phyloP scores from a whole-genome alignment of 2,329 filamentous ascomycete genomes.

The Aspergillus versicolor region DNA sequence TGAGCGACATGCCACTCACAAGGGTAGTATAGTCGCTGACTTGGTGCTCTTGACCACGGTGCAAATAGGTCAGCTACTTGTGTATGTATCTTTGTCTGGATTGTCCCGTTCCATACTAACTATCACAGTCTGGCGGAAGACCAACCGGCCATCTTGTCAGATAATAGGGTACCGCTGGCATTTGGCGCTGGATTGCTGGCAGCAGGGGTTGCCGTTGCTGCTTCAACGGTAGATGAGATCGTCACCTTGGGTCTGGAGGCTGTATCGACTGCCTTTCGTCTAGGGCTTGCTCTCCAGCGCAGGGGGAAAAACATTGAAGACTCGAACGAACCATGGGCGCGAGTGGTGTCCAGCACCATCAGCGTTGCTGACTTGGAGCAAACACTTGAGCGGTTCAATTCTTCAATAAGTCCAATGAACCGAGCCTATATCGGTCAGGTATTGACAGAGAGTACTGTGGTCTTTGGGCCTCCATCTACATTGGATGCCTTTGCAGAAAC shows the following conservation, averaged over 20 bases:
- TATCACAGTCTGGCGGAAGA: not conserved
- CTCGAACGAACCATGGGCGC: not conserved
- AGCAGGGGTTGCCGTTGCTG: not conserved
- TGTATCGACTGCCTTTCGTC: not conserved
- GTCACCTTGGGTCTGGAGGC: not conserved
- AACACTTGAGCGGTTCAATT: not conserved
- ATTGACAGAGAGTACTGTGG: not conserved
- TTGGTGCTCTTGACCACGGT: not conserved
- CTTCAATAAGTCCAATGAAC: not conserved
- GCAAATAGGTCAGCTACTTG: slow-evolving; percentile 5
- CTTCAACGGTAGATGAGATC: not conserved
- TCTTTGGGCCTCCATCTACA: slow-evolving; percentile 1
- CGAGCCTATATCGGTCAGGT: not conserved
- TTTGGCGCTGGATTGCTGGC: slow-evolving; percentile 1
- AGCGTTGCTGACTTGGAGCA: not conserved
- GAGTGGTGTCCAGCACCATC: not conserved
- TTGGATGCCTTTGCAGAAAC: not conserved
- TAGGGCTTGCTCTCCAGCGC: not conserved
- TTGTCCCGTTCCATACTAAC: not conserved
- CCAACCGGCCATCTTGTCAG: not conserved
- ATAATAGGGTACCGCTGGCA: not conserved
- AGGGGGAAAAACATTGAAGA: not conserved
- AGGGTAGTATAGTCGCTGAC: not conserved
- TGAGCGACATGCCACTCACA: not conserved
- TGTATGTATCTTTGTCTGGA: not conserved